Evolutionary conservation across 306 rosid genomes (phyloP), one percentile per base, ranked within the genome.

Genomic region (Casuarina cunninghamiana): DNA sequence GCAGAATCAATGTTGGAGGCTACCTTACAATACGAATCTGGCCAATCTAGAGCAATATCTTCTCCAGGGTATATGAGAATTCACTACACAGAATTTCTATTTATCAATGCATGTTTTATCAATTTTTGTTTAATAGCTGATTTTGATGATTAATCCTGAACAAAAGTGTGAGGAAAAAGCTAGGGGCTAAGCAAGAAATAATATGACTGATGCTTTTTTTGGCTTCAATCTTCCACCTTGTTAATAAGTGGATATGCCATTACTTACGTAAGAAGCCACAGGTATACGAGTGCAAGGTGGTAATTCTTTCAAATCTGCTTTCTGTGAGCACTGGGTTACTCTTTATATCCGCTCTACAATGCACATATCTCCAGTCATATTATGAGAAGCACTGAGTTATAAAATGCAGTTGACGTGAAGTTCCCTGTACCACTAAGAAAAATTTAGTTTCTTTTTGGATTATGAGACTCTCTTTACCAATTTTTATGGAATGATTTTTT

Each of bases 1-100:
- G 97, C 97, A 39, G 99, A 95, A 85, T 91, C 96, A 71, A 81
- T 90, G 94, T 77, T 95, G 88, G 99, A 91, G 87, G 98, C 97
- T 76, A 95, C 99, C 74, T 77, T 95, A 81, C 97, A 93, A 74
- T 95, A 95, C 75, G 94, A 95, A 93, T 91, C 99, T 63, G 99
- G 99, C 73, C 97, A 93, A 91, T 84, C 84, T 61, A 93, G 88
- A 88, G 95, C 94, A 74, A 77, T 38, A 37, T 72, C 91, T 82
- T 90, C 97, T 85, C 97, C 97, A 44, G 37, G 99, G 99, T 95
- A 85, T 26, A 6, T 50, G 15, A 74, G 54, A 75, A 61, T 48
- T 45, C 35, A 72, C 71, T 63, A 48, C 58, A 71, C 54, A 77
- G 57, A 45, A 38, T 67, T 73, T 78, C 67, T 49, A 66, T 72